Base-by-base conservation (phyloP, 108 stramenopile genomes). In the Schizochytrium sp. region DNA sequence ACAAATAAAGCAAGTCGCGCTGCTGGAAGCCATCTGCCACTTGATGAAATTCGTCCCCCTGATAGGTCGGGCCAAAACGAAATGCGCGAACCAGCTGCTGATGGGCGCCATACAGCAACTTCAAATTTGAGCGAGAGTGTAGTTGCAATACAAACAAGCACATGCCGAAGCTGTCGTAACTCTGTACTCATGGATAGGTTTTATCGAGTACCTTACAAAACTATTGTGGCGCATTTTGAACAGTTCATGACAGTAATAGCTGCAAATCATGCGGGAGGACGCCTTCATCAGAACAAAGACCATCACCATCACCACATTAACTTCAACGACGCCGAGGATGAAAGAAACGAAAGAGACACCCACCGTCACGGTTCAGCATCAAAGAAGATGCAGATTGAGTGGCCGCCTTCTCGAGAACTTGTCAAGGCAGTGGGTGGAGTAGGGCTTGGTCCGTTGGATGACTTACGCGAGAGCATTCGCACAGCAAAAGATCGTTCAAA, bases 201-300 rank as follows among this genome's bases (percentile, higher is more conserved):
- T 89, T 95, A 96, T 56, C 72, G 92, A 8, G 92, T 96, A 10
- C 89, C 91, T 8, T 96, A 95, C 93, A 96, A 96, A 83, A 95
- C 94, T 5, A 92, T 96, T 12, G 95, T 96, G 5, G 83, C 91
- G 61, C 96, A 96, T 72, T 96, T 94, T 88, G 94, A 95, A 55
- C 94, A 94, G 91, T 94, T 94, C 87, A 59, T 95, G 8, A 91
- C 90, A 45, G 90, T 95, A 61, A 87, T 94, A 8, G 72, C 87
- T 56, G 83, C 72, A 41, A 88, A 92, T 28, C 42, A 87, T 60
- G 56, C 90, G 87, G 19, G 90, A 90, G 10, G 87, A 94, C 61
- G 88, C 76, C 4, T 61, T 87, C 49, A 87, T 87, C 45, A 91
- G 89, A 7, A 58, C 72, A 50, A 58, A 28, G 28, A 28, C 28